A percentile compares a stretch with the other conserved stretches of the same genome.
Evolutionary conservation across 1,284 basidiomycete genomes (phyloP).

Genomic region (Porogramme epimiltina): DNA sequence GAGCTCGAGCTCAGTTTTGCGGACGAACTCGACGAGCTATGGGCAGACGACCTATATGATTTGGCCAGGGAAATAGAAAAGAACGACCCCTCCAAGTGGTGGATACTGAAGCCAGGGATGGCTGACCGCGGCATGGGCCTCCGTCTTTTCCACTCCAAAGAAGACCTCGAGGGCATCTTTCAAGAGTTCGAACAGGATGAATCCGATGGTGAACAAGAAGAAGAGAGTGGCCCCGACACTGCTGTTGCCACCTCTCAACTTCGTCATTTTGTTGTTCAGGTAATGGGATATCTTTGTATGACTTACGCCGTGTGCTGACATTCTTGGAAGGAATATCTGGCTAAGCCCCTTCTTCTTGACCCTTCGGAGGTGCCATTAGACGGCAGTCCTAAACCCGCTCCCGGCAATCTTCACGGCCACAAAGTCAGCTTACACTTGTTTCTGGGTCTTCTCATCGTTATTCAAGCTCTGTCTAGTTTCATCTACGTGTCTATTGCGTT

Average conservation of each 20-base stretch:
- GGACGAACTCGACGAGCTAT: constrained; percentile 95
- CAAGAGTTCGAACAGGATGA: constrained; percentile 77
- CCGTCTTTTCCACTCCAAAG: constrained; percentile 83
- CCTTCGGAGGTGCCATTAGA: constrained; percentile 49
- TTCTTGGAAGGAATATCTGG: constrained; percentile 77
- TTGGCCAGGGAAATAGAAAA: constrained; percentile 66
- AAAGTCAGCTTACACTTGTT: constrained; percentile 54
- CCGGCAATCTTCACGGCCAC: constrained; percentile 47
- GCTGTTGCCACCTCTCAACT: constrained; percentile 85
- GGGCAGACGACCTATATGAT: constrained; percentile 93
- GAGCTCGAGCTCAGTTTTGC: constrained; percentile 89
- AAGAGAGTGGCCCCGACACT: constrained; percentile 41
- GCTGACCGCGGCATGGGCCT: constrained; percentile 96
- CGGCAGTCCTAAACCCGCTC: constrained; percentile 23
- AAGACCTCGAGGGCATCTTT: constrained; percentile 78
- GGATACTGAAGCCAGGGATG: constrained; percentile 97
- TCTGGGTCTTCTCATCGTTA: constrained; percentile 12
- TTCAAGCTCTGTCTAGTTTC: constrained; percentile 63
- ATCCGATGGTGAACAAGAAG: constrained; percentile 40
- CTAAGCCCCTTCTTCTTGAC: constrained; percentile 77
- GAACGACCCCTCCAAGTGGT: constrained; percentile 63
- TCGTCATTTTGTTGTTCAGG: constrained; percentile 97
- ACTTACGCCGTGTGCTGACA: neutral
- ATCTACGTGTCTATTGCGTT: constrained; percentile 92
- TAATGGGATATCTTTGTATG: constrained; percentile 32